A percentile compares a stretch with the other conserved stretches of the same genome.
These are phyloP conservation scores for Suillus tomentosus DNA, from an alignment of 768 basidiomycete genomes.

Conservation along the genomic window DNA sequence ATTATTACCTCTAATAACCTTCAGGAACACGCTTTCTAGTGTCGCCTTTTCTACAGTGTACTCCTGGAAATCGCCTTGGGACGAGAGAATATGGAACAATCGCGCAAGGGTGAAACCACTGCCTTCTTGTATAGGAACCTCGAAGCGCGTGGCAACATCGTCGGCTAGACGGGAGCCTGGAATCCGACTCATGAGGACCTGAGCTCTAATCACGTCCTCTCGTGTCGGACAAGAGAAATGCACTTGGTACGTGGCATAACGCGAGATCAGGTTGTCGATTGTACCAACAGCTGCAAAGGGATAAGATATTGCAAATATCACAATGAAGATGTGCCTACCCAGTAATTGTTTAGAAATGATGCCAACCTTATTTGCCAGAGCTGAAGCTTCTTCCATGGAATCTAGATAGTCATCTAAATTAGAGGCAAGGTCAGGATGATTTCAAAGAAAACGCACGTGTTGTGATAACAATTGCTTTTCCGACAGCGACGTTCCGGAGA, in stretches of 20 bases:
- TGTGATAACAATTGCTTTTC: conserved; percentile 72
- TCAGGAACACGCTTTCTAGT: conserved; percentile 72
- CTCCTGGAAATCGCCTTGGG: conserved; percentile 56
- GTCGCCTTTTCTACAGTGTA: conserved; percentile 73
- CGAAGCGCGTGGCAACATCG: conserved; percentile 75
- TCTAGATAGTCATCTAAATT: conserved; percentile 39
- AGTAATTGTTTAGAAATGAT: conserved; percentile 73
- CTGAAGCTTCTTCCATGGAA: conserved; percentile 85
- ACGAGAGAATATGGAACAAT: conserved; percentile 58
- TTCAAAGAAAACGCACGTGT: conserved; percentile 51
- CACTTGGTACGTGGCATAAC: conserved; percentile 75
- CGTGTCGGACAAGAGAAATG: conserved; percentile 70
- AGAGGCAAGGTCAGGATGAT: conserved; percentile 6
- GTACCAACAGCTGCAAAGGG: conserved; percentile 62
- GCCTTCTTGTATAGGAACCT: conserved; percentile 54
- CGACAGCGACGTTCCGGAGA: conserved; percentile 60
- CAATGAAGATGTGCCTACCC: conserved; percentile 41
- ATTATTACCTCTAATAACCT: conserved; percentile 65
- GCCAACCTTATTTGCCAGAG: conserved; percentile 73
- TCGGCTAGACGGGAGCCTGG: conserved; percentile 68
- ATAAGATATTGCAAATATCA: not conserved
- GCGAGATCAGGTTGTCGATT: conserved; percentile 58
- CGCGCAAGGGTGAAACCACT: conserved; percentile 49
- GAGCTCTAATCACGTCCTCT: conserved; percentile 59
- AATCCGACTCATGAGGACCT: conserved; percentile 59